Evolutionary conservation across 148 eudicot species (phyloP), one percentile per base, ranked within the genome.

Genomic region (Nepenthes mirabilis): DNA sequence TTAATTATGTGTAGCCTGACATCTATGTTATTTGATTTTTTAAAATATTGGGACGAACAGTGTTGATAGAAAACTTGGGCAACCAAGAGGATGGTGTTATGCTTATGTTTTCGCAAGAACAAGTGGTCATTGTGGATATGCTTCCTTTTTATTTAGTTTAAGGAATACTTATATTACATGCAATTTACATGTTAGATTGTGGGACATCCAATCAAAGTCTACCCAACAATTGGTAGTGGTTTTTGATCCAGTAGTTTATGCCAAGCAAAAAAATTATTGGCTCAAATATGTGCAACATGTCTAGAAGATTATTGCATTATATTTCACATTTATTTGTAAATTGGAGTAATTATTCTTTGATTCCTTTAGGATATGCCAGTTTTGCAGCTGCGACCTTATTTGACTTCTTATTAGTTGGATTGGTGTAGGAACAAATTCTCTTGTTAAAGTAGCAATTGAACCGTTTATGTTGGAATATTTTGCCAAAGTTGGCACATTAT

Each of bases 401-500:
- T 40, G 43, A 43, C n/a, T 40, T 56, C 61, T 63, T 34, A 56
- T 59, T 45, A 59, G 61, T 68, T 72, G 88, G 99, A 80, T 93
- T 54, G 99, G 99, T 61, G 99, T 96, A 37, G 99, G 99, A 55
- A 93, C 99, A n/a, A 93, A 93, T 77, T 96, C 99, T n/a, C 77
- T 93, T 53, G 99, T 88, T 80, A 96, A 96, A 68, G 99, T 96
- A 67, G 99, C 99, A 45, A 82, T 93, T 60, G 99, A 96, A 66
- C 88, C 88, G 87, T 82, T 96, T 72, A 68, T 93, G 48, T 80
- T 93, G 68, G 99, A 88, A 77, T 79, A 95, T 66, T 86, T 88
- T 76, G 91, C 91, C 53, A 79, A 88, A 57, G 72, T 86, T 69
- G 87, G 85, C 65, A 77, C 91, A 37, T 82, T 84, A 55, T 70